Evolutionary conservation across 495 filamentous ascomycete genomes (phyloP).

Genomic region (Tuber magnatum): DNA sequence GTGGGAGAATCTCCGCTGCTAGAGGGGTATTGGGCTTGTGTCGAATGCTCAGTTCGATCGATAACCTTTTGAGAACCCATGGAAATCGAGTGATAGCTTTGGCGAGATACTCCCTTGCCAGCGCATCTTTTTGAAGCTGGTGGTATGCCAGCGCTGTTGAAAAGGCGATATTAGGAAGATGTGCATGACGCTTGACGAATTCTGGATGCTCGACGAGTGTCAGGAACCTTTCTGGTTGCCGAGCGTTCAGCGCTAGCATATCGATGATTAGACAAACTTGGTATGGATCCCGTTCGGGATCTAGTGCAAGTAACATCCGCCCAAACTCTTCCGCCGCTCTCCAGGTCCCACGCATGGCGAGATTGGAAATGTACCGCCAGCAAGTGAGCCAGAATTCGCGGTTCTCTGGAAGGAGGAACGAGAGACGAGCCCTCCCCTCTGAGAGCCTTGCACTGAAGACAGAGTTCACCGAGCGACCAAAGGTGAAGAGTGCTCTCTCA

Average conservation of each 20-base stretch:
- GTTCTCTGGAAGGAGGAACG: constrained; percentile 74
- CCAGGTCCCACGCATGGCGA: constrained; percentile 86
- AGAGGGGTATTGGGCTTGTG: constrained; percentile 52
- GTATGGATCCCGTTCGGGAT: constrained; percentile 72
- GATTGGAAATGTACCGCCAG: constrained; percentile 77
- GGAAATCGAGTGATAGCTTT: constrained; percentile 64
- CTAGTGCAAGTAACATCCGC: constrained; percentile 70
- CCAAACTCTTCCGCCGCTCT: constrained; percentile 89
- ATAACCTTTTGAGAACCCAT: constrained; percentile 73
- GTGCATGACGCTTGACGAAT: constrained; percentile 47
- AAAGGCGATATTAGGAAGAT: constrained; percentile 60
- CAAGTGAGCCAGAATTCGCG: constrained; percentile 84
- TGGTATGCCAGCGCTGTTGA: constrained; percentile 67
- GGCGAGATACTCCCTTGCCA: constrained; percentile 56
- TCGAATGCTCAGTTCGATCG: constrained; percentile 53
- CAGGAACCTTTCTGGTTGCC: constrained; percentile 68
- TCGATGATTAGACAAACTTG: constrained; percentile 70
- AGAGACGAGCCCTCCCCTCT: constrained; percentile 68
- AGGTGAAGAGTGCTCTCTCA: constrained; percentile 85
- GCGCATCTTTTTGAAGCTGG: constrained; percentile 57
- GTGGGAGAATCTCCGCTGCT: constrained; percentile 73
- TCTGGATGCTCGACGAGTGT: constrained; percentile 58
- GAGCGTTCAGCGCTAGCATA: constrained; percentile 69
- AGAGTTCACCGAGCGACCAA: constrained; percentile 76
- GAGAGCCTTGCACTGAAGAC: constrained; percentile 68